Conservation (phyloP, 1,284 basidiomycete genomes). For the Lignosus rhinocerotis region DNA sequence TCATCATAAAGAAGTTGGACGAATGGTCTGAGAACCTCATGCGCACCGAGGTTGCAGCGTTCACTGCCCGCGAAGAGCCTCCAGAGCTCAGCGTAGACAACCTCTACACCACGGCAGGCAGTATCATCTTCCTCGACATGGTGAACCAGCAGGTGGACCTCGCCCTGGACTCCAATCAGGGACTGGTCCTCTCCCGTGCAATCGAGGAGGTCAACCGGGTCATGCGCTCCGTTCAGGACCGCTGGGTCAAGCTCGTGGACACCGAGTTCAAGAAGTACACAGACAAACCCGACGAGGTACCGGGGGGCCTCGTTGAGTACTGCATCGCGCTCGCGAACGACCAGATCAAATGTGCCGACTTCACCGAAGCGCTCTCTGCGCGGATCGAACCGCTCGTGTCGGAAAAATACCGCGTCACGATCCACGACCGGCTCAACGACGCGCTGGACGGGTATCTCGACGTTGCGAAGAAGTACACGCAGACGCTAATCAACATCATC, state of each 20-base stretch:
- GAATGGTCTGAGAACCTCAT: constrained; percentile 97
- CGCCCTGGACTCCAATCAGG: constrained; percentile 94
- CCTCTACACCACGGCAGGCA: constrained; percentile 89
- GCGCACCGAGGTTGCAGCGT: constrained; percentile 87
- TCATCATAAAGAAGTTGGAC: constrained; percentile 95
- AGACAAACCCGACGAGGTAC: constrained; percentile 87
- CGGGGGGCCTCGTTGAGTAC: constrained; percentile 92
- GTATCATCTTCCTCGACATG: constrained; percentile 97
- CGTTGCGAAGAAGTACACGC: constrained; percentile 95
- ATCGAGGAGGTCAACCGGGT: constrained; percentile 88
- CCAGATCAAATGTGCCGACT: constrained; percentile 96
- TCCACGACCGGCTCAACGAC: constrained; percentile 88
- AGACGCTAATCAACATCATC: constrained; percentile 91
- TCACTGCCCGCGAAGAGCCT: constrained; percentile 79
- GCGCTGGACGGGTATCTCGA: constrained; percentile 98
- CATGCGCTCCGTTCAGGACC: constrained; percentile 88
- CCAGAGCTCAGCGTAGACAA: constrained; percentile 91
- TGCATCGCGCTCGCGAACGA: constrained; percentile 98
- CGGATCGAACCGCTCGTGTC: constrained; percentile 92
- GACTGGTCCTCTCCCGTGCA: constrained; percentile 89
- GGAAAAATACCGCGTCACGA: constrained; percentile 85
- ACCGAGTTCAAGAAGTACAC: constrained; percentile 86
- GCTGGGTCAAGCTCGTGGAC: constrained; percentile 87
- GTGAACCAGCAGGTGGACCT: constrained; percentile 97
- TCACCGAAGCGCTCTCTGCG: constrained; percentile 82